Conservation (phyloP, 129 eudicot genomes). For the Helianthus tuberosus region DNA sequence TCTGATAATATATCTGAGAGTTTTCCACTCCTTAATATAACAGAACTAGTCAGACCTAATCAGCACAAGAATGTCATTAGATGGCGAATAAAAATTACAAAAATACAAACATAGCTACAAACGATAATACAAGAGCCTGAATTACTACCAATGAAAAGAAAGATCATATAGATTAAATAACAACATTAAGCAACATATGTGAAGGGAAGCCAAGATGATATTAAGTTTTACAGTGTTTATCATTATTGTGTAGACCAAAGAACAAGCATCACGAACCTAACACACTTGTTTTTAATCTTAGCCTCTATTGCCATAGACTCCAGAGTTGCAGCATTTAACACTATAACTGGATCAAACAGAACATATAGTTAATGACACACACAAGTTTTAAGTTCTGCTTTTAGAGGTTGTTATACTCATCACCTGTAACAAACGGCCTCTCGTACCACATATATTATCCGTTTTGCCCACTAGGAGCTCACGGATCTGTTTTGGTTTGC, state of each 20-base stretch:
- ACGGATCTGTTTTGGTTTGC: too few species aligned
- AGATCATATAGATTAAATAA: neutral
- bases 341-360: neutral
- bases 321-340: neutral
- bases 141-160: neutral
- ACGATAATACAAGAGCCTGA: neutral
- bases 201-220: neutral
- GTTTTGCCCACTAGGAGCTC: too few species aligned
- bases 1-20: slow-evolving; percentile 75
- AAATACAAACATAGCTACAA: slow-evolving; percentile 19
- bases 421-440: too few species aligned
- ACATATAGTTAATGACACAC: neutral
- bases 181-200: neutral
- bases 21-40: slow-evolving; percentile 80
- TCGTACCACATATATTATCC: too few species aligned
- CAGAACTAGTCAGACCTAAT: slow-evolving; percentile 75
- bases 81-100: neutral
- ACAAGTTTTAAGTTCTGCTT: neutral
- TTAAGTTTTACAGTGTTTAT: neutral
- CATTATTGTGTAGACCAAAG: neutral
- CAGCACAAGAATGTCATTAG: neutral
- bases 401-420: too few species aligned
- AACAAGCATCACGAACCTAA: neutral
- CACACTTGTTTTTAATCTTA: neutral
- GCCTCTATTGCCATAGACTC: neutral